Percentiles rank a stretch among this genome's conserved stretches.
Conservation (phyloP, 169 alveolate genomes). For the Cryptosporidium andersoni region DNA sequence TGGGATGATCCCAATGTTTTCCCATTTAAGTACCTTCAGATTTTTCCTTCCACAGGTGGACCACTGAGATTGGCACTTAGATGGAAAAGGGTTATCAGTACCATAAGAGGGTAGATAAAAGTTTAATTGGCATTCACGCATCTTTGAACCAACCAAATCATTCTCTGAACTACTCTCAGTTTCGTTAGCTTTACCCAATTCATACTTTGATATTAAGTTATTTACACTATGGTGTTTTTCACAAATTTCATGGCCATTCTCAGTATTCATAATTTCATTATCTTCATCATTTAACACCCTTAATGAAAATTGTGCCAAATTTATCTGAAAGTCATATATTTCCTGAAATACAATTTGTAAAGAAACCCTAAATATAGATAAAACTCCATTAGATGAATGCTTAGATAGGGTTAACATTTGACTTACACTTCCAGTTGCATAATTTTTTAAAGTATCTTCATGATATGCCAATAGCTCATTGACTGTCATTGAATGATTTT, state of each 20-base stretch:
- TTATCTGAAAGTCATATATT: constrained; percentile 61
- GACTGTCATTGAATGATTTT: constrained; percentile 44
- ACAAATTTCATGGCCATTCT: background rate
- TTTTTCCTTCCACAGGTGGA: constrained; percentile 10
- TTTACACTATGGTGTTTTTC: background rate
- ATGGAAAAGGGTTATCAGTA: constrained; percentile 58
- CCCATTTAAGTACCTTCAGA: constrained; percentile 36
- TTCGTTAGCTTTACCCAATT: background rate
- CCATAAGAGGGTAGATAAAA: constrained; percentile 59
- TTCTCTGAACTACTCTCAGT: constrained; percentile 15
- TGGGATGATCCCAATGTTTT: constrained; percentile 50
- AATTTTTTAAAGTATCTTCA: constrained; percentile 58
- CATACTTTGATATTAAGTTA: background rate
- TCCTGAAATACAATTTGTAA: constrained; percentile 63
- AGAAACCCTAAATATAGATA: constrained; percentile 43
- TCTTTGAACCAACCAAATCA: constrained; percentile 10
- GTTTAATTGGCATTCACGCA: constrained; percentile 3
- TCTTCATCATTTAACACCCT: background rate
- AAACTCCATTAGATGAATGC: constrained; percentile 6
- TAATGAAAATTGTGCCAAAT: constrained; percentile 46
- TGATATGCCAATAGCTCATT: constrained; percentile 49
- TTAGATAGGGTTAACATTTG: constrained; percentile 61
- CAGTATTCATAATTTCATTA: background rate
- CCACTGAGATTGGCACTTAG: constrained; percentile 52
- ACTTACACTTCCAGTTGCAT: constrained; percentile 67